Evolutionary conservation across 306 rosid species (phyloP).

Genomic region (Vigna radiata): DNA sequence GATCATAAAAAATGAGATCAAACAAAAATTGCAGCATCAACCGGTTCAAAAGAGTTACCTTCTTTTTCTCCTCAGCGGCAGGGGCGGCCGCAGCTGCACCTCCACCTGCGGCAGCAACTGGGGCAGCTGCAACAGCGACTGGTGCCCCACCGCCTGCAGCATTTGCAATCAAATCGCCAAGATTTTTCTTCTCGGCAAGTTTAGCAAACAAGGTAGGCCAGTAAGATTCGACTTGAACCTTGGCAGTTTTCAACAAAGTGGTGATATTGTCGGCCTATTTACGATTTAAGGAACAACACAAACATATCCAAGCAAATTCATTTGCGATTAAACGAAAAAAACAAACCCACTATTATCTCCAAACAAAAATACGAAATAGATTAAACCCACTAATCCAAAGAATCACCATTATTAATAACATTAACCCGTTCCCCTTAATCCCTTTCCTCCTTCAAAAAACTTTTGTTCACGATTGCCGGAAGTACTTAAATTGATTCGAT

Average conservation of each 20-base stretch:
- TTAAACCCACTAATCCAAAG: neutral
- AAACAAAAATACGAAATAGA: neutral
- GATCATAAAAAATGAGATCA: neutral
- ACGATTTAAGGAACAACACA: conserved; percentile 42
- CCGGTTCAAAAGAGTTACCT: conserved; percentile 44
- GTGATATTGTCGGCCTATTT: conserved; percentile 75
- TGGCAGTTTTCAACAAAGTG: conserved; percentile 66
- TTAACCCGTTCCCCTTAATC: neutral
- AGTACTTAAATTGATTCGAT: too few relatives aligned
- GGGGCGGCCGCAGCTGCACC: conserved; percentile 67
- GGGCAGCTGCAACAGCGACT: conserved; percentile 63
- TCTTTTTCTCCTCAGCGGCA: conserved; percentile 74
- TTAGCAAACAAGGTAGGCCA: conserved; percentile 82
- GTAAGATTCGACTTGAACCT: conserved; percentile 62
- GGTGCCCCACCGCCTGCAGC: conserved; percentile 74
- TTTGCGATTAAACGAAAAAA: too few relatives aligned
- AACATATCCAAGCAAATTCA: neutral
- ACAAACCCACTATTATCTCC: neutral
- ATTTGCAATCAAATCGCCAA: conserved; percentile 69
- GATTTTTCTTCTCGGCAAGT: conserved; percentile 71
- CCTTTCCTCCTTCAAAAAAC: neutral
- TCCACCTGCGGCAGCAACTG: conserved; percentile 54
- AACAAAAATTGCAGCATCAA: neutral
- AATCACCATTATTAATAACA: too few relatives aligned
- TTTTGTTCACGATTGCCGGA: neutral